Evolutionary conservation across 306 rosid species (phyloP), one percentile per base, ranked within the genome.

Genomic region (Cicer cuneatum): DNA sequence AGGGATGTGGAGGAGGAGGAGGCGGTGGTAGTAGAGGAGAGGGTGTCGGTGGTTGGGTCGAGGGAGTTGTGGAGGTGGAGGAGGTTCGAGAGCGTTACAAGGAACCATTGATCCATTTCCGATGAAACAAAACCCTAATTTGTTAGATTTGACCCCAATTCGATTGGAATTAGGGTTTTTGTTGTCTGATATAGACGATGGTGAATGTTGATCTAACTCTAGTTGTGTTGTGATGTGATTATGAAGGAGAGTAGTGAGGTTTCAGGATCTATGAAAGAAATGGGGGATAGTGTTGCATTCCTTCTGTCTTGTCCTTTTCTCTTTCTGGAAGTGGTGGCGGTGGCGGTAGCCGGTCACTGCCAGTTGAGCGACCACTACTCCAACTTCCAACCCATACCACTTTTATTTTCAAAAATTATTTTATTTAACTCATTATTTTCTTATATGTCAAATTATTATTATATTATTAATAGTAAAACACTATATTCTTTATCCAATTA

Each of bases 41-140:
- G 75, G 3, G 88, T 56, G 75, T 88, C 87, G 13, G 89, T 86
- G 6, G 94, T 91, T 38, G 97, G 97, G 84, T 94, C 98, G 0
- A 94, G 79, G 73, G 92, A 88, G 75, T 94, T 91, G 81, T 94
- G 98, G 66, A 91, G 94, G 74, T 94, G 94, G 57, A 93, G 90
- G 13, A 94, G 96, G 59, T 92, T 94, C 0, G 97, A 89, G 11
- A 93, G 87, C 96, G 91, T 93, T 5, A 93, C 79, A 9, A 93
- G 40, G 74, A 91, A 91, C 2, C 89, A 83, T 68, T 89, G 86
- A 78, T 91, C 98, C 98, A 93, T 92, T 58, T 14, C 39, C 16
- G 13, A 14, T 19, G 24, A 2, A 10, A 18, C 21, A 40, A 73
- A 82, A 58, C 85, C 76, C 67, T 49, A 75, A 65, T 46, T 57